phyloP scores from a whole-genome alignment of 2,329 filamentous ascomycete genomes.

The Aspergillus pseudoterreus region DNA sequence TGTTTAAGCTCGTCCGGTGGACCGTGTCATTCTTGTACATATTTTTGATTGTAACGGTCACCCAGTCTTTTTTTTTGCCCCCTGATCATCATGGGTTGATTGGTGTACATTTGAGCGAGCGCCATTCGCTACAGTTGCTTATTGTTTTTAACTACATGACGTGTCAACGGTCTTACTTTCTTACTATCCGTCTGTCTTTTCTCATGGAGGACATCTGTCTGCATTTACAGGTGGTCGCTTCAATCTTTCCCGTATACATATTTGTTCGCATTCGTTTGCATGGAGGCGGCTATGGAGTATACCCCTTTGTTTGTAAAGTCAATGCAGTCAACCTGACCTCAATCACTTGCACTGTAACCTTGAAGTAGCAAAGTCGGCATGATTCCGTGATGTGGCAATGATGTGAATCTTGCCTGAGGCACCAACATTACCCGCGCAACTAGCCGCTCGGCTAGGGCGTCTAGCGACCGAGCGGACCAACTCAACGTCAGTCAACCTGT shows the following conservation, averaged over 20 bases:
- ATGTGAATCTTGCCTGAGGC: slow-evolving; percentile 2
- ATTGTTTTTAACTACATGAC: slow-evolving; percentile 24
- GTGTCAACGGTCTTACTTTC: slow-evolving; percentile 24
- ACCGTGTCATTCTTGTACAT: slow-evolving; percentile 25
- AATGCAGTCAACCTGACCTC: not conserved
- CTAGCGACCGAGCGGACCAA: slow-evolving; percentile 24
- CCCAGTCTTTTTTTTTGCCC: slow-evolving; percentile 15
- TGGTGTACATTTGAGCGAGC: slow-evolving; percentile 24
- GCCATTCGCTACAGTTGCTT: slow-evolving; percentile 21
- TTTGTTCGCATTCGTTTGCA: slow-evolving; percentile 16
- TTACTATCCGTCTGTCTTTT: slow-evolving; percentile 8
- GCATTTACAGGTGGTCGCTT: slow-evolving; percentile 26
- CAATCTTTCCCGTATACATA: slow-evolving; percentile 17
- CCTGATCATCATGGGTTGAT: slow-evolving; percentile 3
- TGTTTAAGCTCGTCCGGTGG: slow-evolving; percentile 44
- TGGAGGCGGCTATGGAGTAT: slow-evolving; percentile 29
- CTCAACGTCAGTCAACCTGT: slow-evolving; percentile 18
- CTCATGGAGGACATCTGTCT: slow-evolving; percentile 19
- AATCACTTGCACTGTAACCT: too few relatives aligned
- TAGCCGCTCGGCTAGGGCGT: slow-evolving; percentile 18
- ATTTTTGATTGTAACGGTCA: slow-evolving; percentile 16
- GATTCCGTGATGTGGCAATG: not conserved
- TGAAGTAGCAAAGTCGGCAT: too few relatives aligned
- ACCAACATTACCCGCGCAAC: not conserved
- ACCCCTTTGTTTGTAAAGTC: slow-evolving; percentile 29